A percentile compares a stretch with the other conserved stretches of the same genome.
Evolutionary conservation across 2,329 filamentous ascomycete species (phyloP).

Genomic region (Scleromitrula shiraiana): DNA sequence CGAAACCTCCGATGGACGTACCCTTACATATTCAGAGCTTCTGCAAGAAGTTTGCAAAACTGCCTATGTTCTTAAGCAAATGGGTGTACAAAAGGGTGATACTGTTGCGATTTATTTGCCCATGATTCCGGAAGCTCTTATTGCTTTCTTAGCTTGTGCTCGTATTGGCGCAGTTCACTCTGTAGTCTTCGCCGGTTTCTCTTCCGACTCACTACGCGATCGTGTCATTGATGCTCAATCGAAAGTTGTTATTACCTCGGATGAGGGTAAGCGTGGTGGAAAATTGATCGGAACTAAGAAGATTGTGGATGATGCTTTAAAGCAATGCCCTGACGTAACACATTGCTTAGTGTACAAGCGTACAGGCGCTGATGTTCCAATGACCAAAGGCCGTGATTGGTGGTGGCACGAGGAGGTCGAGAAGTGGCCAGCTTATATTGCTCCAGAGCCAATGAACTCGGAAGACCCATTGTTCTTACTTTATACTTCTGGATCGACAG

Average conservation of each 20-base stretch:
- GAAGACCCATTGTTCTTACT: conserved; percentile 96
- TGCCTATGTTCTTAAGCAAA: conserved; percentile 82
- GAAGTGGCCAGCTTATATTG: conserved; percentile 89
- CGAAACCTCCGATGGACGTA: conserved; percentile 78
- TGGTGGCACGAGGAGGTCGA: conserved; percentile 99
- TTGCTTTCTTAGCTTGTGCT: conserved; percentile 83
- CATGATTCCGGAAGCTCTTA: conserved; percentile 94
- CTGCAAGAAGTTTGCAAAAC: conserved; percentile 84
- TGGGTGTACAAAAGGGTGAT: conserved; percentile 95
- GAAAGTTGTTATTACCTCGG: conserved; percentile 91
- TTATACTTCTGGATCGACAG: conserved; percentile 95
- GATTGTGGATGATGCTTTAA: conserved; percentile 95
- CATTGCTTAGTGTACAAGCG: conserved; percentile 90
- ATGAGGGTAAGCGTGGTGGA: conserved; percentile 96
- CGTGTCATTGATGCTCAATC: conserved; percentile 85
- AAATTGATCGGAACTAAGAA: conserved; percentile 98
- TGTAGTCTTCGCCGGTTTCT: conserved; percentile 96
- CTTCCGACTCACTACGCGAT: conserved; percentile 89
- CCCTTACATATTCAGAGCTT: conserved; percentile 87
- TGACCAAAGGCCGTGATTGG: conserved; percentile 78
- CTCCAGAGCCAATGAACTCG: conserved; percentile 81
- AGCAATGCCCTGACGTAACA: conserved; percentile 84
- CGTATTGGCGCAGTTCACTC: conserved; percentile 96
- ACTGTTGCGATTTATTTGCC: conserved; percentile 95
- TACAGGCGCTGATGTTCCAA: conserved; percentile 86